Base-by-base conservation (phyloP, 441 rosid genomes). In the Macaranga tanarius region DNA sequence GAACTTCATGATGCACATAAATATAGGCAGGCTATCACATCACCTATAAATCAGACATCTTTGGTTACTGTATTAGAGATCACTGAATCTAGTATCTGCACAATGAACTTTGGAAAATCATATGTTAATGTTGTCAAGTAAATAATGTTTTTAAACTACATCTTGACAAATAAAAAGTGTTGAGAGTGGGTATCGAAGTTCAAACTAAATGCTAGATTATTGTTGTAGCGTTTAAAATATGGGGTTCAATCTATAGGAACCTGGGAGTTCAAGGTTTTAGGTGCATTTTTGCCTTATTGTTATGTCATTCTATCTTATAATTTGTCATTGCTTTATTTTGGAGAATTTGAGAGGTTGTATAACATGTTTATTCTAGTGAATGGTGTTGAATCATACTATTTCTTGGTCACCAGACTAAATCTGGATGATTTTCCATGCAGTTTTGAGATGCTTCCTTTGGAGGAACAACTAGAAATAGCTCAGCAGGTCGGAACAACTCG, bases 371-470 rank as follows among this genome's bases (percentile, higher is more conserved):
- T 58, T 48, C 66, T 34, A 19, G 2, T 70, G 16, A 20, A 5
- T 55, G 40, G 15, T 69, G 28, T 48, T 12, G 38, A 56, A 52
- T 40, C 23, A 44, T 4, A 60, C 19, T 20, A 12, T 45, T 10
- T 62, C 12, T 38, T 8, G 17, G 34, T 22, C 48, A 70, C 68
- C 65, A 42, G 38, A 38, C 31, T 60, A 31, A 56, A 54, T 61
- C 42, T 20, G 45, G 44, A 13, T 59, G 77, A 65, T 76, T 75
- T 59, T 51, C 74, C 80, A 69, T 82, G 88, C 88, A 95, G 98
- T 80, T 95, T 87, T 61, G 98, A 93, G 86, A 90, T 90, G 96
- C 91, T 95, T 64, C 90, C 94, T 16, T 71, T 91, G 86, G 99
- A 93, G 79, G 94, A 93, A 79, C 99, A 95, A 73, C 86, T 89